Conservation (phyloP, 441 rosid species). For the Geranium incanum region DNA sequence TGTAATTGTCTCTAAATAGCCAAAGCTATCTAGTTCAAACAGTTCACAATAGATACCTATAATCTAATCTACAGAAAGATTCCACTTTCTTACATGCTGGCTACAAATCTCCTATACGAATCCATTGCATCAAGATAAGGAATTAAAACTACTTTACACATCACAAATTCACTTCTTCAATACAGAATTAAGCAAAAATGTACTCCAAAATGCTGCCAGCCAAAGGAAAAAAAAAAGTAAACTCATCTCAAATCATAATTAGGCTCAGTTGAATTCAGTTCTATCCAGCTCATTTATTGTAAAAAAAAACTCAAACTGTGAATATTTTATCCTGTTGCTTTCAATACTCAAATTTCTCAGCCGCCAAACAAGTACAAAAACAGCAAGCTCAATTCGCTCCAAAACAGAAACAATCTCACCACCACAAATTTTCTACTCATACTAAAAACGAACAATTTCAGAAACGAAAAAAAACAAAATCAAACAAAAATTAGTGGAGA, state of each 20-base stretch:
- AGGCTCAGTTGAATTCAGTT: neutral
- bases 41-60: neutral
- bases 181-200: neutral
- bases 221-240: neutral
- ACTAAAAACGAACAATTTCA: neutral
- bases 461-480: neutral
- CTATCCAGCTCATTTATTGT: neutral
- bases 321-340: constrained; percentile 4
- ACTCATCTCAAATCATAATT: neutral
- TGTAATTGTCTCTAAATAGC: neutral
- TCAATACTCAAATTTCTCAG: constrained; percentile 1
- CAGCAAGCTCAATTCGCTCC: neutral
- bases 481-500: neutral
- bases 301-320: neutral
- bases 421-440: neutral
- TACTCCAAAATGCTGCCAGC: neutral
- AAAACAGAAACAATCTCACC: neutral
- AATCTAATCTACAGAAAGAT: neutral
- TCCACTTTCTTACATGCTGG: neutral
- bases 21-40: neutral
- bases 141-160: neutral
- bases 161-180: neutral
- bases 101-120: neutral
- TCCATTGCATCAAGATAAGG: neutral
- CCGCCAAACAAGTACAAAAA: constrained; percentile 1